Evolutionary conservation across 2,329 filamentous ascomycete species (phyloP), one percentile per base, ranked within the genome.

Genomic region (Aurifilum marmelostoma): DNA sequence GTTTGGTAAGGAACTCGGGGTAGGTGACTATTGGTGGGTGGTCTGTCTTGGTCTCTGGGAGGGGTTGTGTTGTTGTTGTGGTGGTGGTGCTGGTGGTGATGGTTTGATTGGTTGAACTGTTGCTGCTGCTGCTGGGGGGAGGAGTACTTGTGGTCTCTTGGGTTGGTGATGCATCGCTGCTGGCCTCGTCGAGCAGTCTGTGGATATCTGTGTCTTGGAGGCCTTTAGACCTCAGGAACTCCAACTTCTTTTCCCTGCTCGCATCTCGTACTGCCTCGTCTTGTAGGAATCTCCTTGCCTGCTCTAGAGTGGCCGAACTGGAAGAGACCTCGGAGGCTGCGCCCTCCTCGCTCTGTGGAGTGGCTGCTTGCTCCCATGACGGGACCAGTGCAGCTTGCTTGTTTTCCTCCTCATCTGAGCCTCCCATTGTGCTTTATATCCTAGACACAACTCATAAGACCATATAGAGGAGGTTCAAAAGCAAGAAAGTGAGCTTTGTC

Each of bases 201-300:
- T 92, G 82, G 71, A 97, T 92, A 71, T 95, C 89, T 41, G 85
- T 83, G 5, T 86, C 81, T 3, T 80, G 81, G 9, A 97, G 81
- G 3, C 92, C 92, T 78, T 97, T 97, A 64, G 87, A 88, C 75
- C 89, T 85, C 1, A 97, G 81, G 74, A 97, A 97, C 9, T 87
- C 86, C 27, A 87, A 83, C 81, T 97, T 97, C 79, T 89, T 90
- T 67, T 92, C 90, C 59, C 85, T 84, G 0, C 91, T 84, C 43
- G 91, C 88, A 78, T 90, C 82, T 69, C 86, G 88, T 68, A 97
- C 92, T 27, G 85, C 83, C 9, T 92, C 88, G 70, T 97, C 91
- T 64, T 92, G 83, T 4, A 97, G 85, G 76, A 97, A 97, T 66
- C 84, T 87, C 58, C 86, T 85, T 37, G 94, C 93, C 76, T 93